Evolutionary conservation across 2,329 filamentous ascomycete genomes (phyloP).

Genomic region (Zalaria obscura): DNA sequence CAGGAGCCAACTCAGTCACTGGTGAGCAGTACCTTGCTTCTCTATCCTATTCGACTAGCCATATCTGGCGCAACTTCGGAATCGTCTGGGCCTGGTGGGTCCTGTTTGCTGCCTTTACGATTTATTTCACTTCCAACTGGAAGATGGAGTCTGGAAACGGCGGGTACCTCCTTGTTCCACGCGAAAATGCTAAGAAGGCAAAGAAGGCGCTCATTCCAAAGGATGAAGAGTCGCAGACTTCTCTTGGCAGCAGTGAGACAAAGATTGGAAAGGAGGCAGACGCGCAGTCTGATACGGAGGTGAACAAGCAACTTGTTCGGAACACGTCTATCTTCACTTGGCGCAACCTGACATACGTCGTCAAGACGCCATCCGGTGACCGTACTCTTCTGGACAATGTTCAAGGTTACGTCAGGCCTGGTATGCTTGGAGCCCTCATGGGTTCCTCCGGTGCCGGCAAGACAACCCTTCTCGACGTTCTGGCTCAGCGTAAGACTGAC

Average conservation of each 20-base stretch:
- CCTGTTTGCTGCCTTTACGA: conserved; percentile 43
- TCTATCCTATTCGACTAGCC: conserved; percentile 32
- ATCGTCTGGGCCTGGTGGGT: conserved; percentile 53
- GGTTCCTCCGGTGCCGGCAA: conserved; percentile 51
- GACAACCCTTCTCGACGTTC: conserved; percentile 23
- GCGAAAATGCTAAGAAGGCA: conserved; percentile 37
- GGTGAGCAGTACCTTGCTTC: conserved; percentile 47
- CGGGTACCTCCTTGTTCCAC: conserved; percentile 45
- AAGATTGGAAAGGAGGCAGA: background rate
- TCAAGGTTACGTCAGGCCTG: conserved; percentile 61
- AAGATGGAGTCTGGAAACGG: conserved; percentile 37
- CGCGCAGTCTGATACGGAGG: background rate
- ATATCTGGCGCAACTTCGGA: conserved; percentile 46
- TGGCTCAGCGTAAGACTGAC: conserved; percentile 30
- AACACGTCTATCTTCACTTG: conserved; percentile 48
- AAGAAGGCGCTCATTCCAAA: conserved; percentile 30
- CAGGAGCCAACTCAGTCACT: conserved; percentile 39
- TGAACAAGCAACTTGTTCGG: conserved; percentile 7
- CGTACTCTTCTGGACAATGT: conserved; percentile 42
- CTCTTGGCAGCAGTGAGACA: conserved; percentile 3
- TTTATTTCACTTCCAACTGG: conserved; percentile 45
- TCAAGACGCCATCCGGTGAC: conserved; percentile 34
- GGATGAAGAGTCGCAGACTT: conserved; percentile 19
- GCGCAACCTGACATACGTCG: conserved; percentile 71
- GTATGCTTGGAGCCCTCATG: conserved; percentile 67